Evolutionary conservation across 1,284 basidiomycete genomes (phyloP).

Genomic region (Sphagnurus paluster): DNA sequence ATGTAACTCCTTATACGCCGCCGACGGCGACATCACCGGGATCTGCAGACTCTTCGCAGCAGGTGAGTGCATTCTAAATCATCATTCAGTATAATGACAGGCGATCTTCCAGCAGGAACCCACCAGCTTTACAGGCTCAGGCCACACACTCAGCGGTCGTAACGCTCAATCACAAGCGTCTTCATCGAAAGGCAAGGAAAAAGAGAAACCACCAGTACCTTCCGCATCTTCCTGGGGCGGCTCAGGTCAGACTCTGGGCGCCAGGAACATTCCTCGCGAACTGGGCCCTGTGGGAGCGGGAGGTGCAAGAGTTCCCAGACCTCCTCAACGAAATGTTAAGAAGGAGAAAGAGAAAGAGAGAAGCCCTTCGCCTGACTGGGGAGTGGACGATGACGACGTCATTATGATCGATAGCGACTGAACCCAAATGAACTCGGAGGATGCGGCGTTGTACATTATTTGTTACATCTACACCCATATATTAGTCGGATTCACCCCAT

Average conservation of each 20-base stretch:
- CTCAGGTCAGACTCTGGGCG: slow-evolving; percentile 56
- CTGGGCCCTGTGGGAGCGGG: slow-evolving; percentile 49
- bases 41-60: slow-evolving; percentile 24
- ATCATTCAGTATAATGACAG: neutral
- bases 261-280: slow-evolving; percentile 34
- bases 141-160: slow-evolving; percentile 54
- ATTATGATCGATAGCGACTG: slow-evolving; percentile 77
- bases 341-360: slow-evolving; percentile 41
- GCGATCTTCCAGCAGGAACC: slow-evolving; percentile 30
- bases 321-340: slow-evolving; percentile 35
- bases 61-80: slow-evolving; percentile 21
- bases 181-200: slow-evolving; percentile 54
- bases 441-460: slow-evolving; percentile 11
- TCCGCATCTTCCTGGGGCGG: slow-evolving; percentile 48
- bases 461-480: slow-evolving; percentile 1
- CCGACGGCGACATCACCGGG: slow-evolving; percentile 33
- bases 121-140: slow-evolving; percentile 49
- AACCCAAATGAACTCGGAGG: slow-evolving; percentile 11
- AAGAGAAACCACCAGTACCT: slow-evolving; percentile 37
- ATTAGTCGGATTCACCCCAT: no score
- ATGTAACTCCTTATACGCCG: slow-evolving; percentile 69
- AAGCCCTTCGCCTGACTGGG: slow-evolving; percentile 75
- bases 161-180: slow-evolving; percentile 24
- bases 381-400: slow-evolving; percentile 73
- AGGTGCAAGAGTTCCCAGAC: slow-evolving; percentile 49